phyloP scores from a whole-genome alignment of 768 basidiomycete genomes.

The Boletus eberwhitei region DNA sequence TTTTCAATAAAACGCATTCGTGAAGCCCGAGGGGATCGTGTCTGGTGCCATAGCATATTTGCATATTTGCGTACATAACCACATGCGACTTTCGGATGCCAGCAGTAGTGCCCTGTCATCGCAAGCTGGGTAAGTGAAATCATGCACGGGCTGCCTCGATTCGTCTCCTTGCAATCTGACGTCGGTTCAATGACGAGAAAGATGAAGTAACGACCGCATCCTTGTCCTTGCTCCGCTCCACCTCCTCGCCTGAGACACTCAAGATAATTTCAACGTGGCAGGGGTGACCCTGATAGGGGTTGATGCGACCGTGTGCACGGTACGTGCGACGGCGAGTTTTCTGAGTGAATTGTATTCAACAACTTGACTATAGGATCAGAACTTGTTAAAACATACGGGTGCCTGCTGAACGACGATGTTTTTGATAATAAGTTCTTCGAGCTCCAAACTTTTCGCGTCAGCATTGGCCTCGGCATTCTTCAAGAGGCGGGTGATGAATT shows the following conservation, averaged over 20 bases:
- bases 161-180: conserved; percentile 83
- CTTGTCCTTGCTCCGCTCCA: conserved; percentile 91
- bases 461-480: conserved; percentile 99
- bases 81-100: conserved; percentile 13
- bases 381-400: conserved; percentile 58
- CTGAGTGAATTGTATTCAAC: conserved; percentile 35
- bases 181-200: conserved; percentile 71
- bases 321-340: conserved; percentile 99
- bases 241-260: conserved; percentile 70
- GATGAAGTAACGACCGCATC: conserved; percentile 45
- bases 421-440: conserved; percentile 91
- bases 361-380: not conserved
- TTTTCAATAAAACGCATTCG: not conserved
- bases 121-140: conserved; percentile 22
- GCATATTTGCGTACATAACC: conserved; percentile 32
- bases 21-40: not conserved
- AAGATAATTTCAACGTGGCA: conserved; percentile 96
- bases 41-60: conserved; percentile 25
- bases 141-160: conserved; percentile 78
- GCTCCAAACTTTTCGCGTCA: conserved; percentile 92
- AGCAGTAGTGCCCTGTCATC: conserved; percentile 14
- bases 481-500: conserved; percentile 88
- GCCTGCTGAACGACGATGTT: conserved; percentile 99
- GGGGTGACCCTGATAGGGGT: conserved; percentile 98
- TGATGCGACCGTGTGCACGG: conserved; percentile 96